Evolutionary conservation across 345 rosid species (phyloP).

Genomic region (Eucalyptus polyanthemos): DNA sequence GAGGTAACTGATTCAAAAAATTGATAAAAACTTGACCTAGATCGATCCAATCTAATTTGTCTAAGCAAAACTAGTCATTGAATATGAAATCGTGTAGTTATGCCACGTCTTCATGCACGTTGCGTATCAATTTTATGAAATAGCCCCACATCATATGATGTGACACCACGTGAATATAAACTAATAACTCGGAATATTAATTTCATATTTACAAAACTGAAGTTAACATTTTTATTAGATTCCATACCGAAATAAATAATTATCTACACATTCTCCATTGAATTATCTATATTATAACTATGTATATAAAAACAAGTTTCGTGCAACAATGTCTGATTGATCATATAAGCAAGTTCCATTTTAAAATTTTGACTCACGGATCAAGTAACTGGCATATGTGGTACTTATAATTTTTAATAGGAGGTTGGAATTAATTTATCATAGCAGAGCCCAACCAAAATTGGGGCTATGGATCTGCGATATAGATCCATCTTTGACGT

Average conservation of each 20-base stretch:
- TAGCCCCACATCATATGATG: neutral
- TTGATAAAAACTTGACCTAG: neutral
- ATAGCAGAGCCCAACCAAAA: neutral
- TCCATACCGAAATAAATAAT: neutral
- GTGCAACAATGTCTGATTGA: neutral
- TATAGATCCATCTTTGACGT: neutral
- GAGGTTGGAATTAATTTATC: neutral
- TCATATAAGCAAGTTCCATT: neutral
- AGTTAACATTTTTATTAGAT: neutral
- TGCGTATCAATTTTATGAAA: neutral
- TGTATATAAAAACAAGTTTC: neutral
- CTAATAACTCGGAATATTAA: neutral
- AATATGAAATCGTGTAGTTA: neutral
- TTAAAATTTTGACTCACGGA: neutral
- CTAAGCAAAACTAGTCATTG: neutral
- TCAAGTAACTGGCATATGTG: fast-evolving
- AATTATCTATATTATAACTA: neutral
- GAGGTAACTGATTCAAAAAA: neutral
- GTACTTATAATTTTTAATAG: neutral
- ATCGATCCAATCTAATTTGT: neutral
- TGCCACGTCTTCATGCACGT: neutral
- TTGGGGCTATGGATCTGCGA: neutral
- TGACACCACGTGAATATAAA: neutral
- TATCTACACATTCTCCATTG: neutral
- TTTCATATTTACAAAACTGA: neutral